Percentiles rank a stretch among this genome's conserved stretches.
phyloP scores from a whole-genome alignment of 2,329 filamentous ascomycete species.

The Beauveria medogensis region DNA sequence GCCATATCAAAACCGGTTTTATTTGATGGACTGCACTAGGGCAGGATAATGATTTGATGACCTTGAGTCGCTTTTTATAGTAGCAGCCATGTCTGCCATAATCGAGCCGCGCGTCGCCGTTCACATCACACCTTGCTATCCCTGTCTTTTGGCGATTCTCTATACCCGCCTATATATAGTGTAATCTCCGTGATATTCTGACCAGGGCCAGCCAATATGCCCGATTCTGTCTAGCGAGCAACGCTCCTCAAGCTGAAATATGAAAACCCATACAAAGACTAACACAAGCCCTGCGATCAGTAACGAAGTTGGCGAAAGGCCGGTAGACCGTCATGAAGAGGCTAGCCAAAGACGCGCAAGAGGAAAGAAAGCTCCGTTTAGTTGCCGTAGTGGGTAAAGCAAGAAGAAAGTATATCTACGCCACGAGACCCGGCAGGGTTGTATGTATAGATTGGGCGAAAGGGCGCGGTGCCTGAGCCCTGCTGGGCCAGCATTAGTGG shows the following conservation, averaged over 20 bases:
- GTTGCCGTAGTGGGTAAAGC: background rate
- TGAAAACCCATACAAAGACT: background rate
- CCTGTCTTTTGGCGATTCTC: background rate
- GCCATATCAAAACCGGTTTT: conserved; percentile 7
- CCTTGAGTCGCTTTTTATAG: background rate
- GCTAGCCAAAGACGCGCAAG: background rate
- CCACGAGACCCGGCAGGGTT: background rate
- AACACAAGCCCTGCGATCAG: no score
- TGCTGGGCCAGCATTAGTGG: background rate
- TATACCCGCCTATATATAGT: background rate
- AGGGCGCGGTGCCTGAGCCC: background rate
- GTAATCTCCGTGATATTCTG: background rate
- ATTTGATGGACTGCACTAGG: conserved; percentile 1
- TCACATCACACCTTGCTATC: background rate
- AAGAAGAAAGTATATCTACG: background rate
- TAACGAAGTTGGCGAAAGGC: background rate
- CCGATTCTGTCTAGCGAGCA: background rate
- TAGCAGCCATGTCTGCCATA: conserved; percentile 8
- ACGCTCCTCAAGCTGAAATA: background rate
- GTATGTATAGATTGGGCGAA: background rate
- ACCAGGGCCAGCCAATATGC: background rate
- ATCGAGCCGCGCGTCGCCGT: conserved; percentile 2
- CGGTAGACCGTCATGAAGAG: background rate
- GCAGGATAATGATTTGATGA: conserved; percentile 4
- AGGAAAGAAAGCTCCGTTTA: background rate